These are phyloP conservation scores for Cutaneotrichosporon sp. DNA, from an alignment of 1,284 basidiomycete genomes.

Conservation along the genomic window DNA sequence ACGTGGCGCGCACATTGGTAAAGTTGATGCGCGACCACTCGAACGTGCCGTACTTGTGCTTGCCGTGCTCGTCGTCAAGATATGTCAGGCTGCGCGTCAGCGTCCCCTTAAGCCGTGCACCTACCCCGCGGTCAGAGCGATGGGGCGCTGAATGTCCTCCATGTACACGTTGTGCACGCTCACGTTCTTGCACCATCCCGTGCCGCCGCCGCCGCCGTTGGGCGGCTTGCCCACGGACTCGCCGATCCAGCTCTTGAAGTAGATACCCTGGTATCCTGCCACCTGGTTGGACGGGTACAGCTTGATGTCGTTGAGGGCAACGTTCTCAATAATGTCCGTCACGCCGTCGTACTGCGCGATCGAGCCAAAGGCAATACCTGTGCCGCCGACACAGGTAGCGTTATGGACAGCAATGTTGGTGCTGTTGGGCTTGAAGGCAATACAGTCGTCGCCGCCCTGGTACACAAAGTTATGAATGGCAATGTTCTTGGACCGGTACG, in stretches of 20 bases:
- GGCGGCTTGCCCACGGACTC: conserved; percentile 56
- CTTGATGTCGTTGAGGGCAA: conserved; percentile 54
- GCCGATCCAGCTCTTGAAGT: conserved; percentile 63
- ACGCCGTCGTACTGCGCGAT: conserved; percentile 59
- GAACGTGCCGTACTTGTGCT: conserved; percentile 21
- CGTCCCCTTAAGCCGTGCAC: no score
- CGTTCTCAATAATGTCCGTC: conserved; percentile 57
- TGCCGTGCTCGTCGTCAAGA: conserved; percentile 10
- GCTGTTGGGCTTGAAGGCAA: conserved; percentile 63
- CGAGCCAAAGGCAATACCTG: conserved; percentile 61
- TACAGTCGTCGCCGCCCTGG: conserved; percentile 57
- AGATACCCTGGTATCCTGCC: conserved; percentile 49
- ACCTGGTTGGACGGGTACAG: conserved; percentile 16
- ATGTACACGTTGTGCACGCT: conserved; percentile 50
- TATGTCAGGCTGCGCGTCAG: conserved; percentile 2
- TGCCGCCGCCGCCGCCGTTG: conserved; percentile 59
- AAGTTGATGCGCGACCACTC: conserved; percentile 32
- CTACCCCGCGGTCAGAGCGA: conserved; percentile 22
- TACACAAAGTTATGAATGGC: conserved; percentile 46
- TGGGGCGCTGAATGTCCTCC: conserved; percentile 24
- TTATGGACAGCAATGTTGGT: conserved; percentile 55
- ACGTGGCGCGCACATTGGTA: conserved; percentile 26
- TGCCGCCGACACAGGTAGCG: conserved; percentile 59
- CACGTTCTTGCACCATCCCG: conserved; percentile 56
- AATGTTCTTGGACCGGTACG: conserved; percentile 56